Evolutionary conservation across 1,284 basidiomycete species (phyloP).

Genomic region (Xerocomus minutiporus): DNA sequence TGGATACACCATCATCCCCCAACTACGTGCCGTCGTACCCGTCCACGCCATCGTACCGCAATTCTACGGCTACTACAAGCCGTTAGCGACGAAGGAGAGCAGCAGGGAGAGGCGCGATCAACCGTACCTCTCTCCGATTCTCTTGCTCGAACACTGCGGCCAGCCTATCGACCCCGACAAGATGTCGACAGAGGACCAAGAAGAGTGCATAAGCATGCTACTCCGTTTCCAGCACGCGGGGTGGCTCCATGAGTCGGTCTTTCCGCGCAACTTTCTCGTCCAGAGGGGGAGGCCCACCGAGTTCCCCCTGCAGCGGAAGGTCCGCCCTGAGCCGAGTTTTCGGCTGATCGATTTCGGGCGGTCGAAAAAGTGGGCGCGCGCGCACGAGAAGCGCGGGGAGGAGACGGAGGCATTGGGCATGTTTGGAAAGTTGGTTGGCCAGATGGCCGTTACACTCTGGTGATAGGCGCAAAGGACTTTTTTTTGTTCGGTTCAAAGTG

Average conservation of each 20-base stretch:
- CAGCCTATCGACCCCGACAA: conserved; percentile 19
- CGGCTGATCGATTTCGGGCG: conserved; percentile 39
- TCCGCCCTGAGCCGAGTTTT: conserved; percentile 29
- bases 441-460: not conserved
- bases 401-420: not conserved
- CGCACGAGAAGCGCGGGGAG: not conserved
- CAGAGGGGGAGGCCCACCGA: conserved; percentile 35
- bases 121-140: conserved; percentile 28
- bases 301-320: conserved; percentile 24
- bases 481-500: too few species aligned
- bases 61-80: conserved; percentile 38
- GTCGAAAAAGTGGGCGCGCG: conserved; percentile 16
- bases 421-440: not conserved
- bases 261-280: conserved; percentile 35
- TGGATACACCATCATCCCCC: conserved; percentile 30
- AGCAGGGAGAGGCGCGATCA: too few species aligned
- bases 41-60: conserved; percentile 36
- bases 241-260: conserved; percentile 36
- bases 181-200: conserved; percentile 25
- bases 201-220: conserved; percentile 32
- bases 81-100: not conserved
- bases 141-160: conserved; percentile 39
- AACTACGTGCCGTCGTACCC: conserved; percentile 29
- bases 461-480: not conserved
- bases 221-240: conserved; percentile 32